phyloP scores from a whole-genome alignment of 1,139 yeast genomes.

The Saccharomycopsis hybrid region DNA sequence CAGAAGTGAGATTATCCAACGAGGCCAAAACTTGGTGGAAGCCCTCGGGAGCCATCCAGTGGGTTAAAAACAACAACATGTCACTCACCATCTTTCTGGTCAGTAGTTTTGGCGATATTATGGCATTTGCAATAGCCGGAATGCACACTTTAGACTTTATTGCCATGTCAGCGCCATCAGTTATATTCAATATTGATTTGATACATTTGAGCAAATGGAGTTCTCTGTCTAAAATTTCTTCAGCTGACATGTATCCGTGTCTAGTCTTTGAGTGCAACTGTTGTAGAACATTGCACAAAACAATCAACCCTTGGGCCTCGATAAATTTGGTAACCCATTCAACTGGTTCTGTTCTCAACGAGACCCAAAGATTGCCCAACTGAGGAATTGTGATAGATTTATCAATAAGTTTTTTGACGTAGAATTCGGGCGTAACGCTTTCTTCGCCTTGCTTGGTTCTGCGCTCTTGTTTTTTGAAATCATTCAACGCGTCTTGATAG shows the following conservation, averaged over 20 bases:
- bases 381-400: slow-evolving; percentile 65
- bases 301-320: slow-evolving; percentile 83
- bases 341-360: slow-evolving; percentile 84
- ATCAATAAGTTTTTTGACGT: slow-evolving; percentile 68
- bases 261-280: slow-evolving; percentile 32
- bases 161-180: slow-evolving; percentile 52
- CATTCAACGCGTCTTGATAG: slow-evolving; percentile 79
- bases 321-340: slow-evolving; percentile 84
- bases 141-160: slow-evolving; percentile 45
- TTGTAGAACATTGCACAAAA: slow-evolving; percentile 56
- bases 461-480: slow-evolving; percentile 53
- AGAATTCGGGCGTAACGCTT: slow-evolving; percentile 59
- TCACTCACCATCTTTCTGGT: slow-evolving; percentile 83
- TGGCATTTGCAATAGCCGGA: slow-evolving; percentile 53
- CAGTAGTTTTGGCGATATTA: slow-evolving; percentile 55
- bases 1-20: slow-evolving; percentile 54
- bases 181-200: slow-evolving; percentile 50
- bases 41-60: slow-evolving; percentile 46
- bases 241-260: slow-evolving; percentile 24
- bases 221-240: slow-evolving; percentile 47
- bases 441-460: slow-evolving; percentile 28
- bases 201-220: slow-evolving; percentile 55
- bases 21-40: slow-evolving; percentile 59
- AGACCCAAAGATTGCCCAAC: slow-evolving; percentile 81
- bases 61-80: slow-evolving; percentile 51